Percentiles rank a stretch among this genome's conserved stretches.
Conservation (phyloP, 352 stramenopile species). For the Thraustotheca clavata region DNA sequence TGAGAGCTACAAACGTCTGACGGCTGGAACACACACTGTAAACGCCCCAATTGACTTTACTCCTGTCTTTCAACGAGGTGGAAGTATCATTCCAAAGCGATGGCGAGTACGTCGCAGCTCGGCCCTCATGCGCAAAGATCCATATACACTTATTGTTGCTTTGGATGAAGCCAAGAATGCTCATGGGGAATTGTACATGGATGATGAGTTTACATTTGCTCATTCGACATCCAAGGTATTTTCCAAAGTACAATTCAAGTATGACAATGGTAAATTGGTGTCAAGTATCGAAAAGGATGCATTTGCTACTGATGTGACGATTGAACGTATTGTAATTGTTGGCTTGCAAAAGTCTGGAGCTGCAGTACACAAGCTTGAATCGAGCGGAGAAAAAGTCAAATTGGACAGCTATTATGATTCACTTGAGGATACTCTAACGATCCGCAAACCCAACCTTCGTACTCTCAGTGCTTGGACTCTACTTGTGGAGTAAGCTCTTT, state of each 20-base stretch:
- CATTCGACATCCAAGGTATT: conserved; percentile 41
- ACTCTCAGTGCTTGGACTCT: conserved; percentile 67
- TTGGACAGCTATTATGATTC: conserved; percentile 68
- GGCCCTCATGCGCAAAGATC: conserved; percentile 94
- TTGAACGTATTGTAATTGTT: conserved; percentile 83
- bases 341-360: conserved; percentile 39
- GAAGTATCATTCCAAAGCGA: conserved; percentile 93
- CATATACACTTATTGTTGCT: conserved; percentile 94
- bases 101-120: conserved; percentile 92
- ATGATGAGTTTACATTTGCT: conserved; percentile 91
- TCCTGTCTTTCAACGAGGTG: conserved; percentile 94
- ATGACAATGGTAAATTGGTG: conserved; percentile 28
- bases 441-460: conserved; percentile 76
- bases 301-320: conserved; percentile 46
- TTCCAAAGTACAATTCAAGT: conserved; percentile 41
- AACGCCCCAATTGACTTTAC: conserved; percentile 90
- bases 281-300: conserved; percentile 27
- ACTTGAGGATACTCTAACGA: conserved; percentile 46
- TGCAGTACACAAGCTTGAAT: conserved; percentile 34
- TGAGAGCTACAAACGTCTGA: conserved; percentile 46
- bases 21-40: conserved; percentile 57
- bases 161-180: conserved; percentile 80
- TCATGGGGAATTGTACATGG: conserved; percentile 90
- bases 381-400: conserved; percentile 11
- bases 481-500: conserved; percentile 40